Base-by-base conservation (phyloP, 75 land plant species). In the Sequoia sempervirens region DNA sequence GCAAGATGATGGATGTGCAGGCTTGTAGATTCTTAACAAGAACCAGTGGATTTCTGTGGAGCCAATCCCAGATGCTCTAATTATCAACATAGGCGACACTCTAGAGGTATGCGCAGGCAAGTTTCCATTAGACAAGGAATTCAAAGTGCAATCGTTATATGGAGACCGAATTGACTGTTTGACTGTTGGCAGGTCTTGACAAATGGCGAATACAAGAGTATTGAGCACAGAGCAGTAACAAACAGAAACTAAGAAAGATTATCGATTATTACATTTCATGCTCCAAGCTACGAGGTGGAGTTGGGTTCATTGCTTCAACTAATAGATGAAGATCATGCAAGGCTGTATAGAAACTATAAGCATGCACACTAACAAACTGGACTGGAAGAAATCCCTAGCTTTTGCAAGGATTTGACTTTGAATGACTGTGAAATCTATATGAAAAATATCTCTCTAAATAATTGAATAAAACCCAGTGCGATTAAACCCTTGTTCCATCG, bases 51-150 rank as follows among this genome's bases (percentile, higher is more conserved):
- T 95, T 40, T 90, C 91, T 79, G 95, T 95, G 2, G 90, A 89
- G 9, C 95, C 95, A 14, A 85, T 90, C 88, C 84, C 83, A 4
- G 90, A 88, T 84, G 88, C 90, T 81, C 91, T 95, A 28, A 92
- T 93, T 82, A 84, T 95, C 88, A 93, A 93, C 85, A 58, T 93
- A 6, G 97, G 97, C 13, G 95, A 95, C 85, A 91, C 90, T 26
- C 88, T 95, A 75, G 94, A 95, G 94, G 96, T 94, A 13, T 28
- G 4, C 4, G 9, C 4, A 74, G 12, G 14, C 2, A 64, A 64
- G 26, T 26, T 20, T 64, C 6, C 68, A 64, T 2, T 64, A 17
- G 26, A 15, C 20, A 18, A 20, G 1, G 0, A 26, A 18, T n/a
- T n/a, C n/a, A n/a, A n/a, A n/a, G n/a, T n/a, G n/a, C n/a, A n/a